Evolutionary conservation across 345 rosid genomes (phyloP).

Genomic region (Geranium brycei): DNA sequence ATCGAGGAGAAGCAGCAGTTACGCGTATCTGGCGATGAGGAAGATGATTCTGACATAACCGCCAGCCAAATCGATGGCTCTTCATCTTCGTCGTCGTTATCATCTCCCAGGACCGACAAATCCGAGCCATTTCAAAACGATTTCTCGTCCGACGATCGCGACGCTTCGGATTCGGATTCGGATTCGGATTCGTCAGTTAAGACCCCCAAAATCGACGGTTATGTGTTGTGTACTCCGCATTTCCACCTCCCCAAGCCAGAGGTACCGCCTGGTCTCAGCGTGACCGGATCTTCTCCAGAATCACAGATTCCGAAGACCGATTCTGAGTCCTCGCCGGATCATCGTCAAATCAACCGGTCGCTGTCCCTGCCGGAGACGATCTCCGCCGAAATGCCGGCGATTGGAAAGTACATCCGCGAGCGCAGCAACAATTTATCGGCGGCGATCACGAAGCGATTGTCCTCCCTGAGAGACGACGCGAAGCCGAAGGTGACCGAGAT

Average conservation of each 20-base stretch:
- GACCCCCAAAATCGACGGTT: neutral
- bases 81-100: neutral
- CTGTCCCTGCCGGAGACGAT: constrained; percentile 23
- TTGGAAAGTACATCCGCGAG: constrained; percentile 47
- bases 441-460: constrained; percentile 37
- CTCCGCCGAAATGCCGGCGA: constrained; percentile 26
- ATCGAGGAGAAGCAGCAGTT: neutral
- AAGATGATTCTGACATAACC: neutral
- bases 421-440: constrained; percentile 45
- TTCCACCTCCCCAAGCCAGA: neutral
- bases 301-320: neutral
- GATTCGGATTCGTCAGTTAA: neutral
- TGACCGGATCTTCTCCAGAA: neutral
- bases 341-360: constrained; percentile 2
- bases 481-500: constrained; percentile 42
- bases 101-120: neutral
- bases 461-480: constrained; percentile 18
- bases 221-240: neutral
- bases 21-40: neutral
- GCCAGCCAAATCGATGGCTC: neutral
- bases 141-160: neutral
- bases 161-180: neutral
- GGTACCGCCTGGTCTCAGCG: neutral
- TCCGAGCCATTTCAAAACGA: neutral
- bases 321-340: neutral